These are phyloP conservation scores for Phoenix roebelenii DNA, from an alignment of 176 grass and related monocot genomes.

Conservation along the genomic window DNA sequence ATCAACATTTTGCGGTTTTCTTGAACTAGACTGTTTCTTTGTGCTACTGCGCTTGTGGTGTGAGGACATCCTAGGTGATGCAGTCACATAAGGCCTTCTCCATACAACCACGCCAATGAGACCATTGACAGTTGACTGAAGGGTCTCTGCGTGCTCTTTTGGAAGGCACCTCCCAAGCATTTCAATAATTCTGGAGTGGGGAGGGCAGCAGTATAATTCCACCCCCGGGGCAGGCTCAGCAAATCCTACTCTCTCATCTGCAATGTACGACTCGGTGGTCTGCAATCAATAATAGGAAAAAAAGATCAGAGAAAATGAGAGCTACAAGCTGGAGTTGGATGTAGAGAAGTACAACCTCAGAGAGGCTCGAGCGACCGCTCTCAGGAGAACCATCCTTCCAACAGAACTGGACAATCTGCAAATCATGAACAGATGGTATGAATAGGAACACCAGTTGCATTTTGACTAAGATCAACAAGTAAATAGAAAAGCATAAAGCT, in stretches of 20 bases:
- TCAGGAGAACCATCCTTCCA: conserved; percentile 44
- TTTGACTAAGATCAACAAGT: neutral
- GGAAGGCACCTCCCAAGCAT: conserved; percentile 39
- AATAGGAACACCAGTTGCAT: neutral
- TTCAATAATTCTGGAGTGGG: conserved; percentile 33
- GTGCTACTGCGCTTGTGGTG: conserved; percentile 27
- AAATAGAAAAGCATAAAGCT: no score
- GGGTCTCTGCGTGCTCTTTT: conserved; percentile 32
- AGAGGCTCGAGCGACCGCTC: conserved; percentile 27
- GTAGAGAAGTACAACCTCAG: conserved; percentile 35
- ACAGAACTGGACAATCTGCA: conserved; percentile 43
- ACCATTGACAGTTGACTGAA: conserved; percentile 4
- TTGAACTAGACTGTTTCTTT: conserved; percentile 22
- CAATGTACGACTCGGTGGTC: conserved; percentile 47
- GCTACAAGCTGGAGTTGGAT: neutral
- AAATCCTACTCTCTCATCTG: conserved; percentile 53
- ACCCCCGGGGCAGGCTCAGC: conserved; percentile 36
- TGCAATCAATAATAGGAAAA: conserved; percentile 15
- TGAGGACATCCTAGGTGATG: conserved; percentile 25
- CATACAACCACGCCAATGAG: conserved; percentile 57
- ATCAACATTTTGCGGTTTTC: conserved; percentile 39
- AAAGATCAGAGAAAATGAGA: neutral
- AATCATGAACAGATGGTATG: conserved; percentile 6
- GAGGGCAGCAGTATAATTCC: conserved; percentile 62
- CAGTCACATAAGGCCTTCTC: conserved; percentile 25